Conservation (phyloP, 2,329 filamentous ascomycete genomes). For the Fusarium foetens region DNA sequence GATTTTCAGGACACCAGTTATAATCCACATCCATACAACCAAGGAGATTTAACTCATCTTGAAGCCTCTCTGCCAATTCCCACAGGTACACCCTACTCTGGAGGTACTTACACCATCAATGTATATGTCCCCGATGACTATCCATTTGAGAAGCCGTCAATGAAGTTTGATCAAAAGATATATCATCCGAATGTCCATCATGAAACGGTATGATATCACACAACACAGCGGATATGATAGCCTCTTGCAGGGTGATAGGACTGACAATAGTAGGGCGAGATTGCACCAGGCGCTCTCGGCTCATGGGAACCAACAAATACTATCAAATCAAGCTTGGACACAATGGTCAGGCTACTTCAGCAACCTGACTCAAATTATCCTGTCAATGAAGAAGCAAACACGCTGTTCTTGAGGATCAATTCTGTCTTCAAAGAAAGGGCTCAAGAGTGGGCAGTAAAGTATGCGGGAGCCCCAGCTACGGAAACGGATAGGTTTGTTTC, state of each 20-base stretch:
- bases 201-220: not conserved
- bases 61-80: not conserved
- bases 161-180: not conserved
- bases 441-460: not conserved
- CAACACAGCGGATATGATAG: rapidly evolving
- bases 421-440: not conserved
- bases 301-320: not conserved
- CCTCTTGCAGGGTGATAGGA: rapidly evolving
- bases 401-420: not conserved
- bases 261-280: not conserved
- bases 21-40: not conserved
- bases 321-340: not conserved
- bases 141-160: not conserved
- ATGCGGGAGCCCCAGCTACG: not conserved
- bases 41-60: not conserved
- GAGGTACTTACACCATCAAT: not conserved
- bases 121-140: rapidly evolving
- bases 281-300: not conserved
- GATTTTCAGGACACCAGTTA: not conserved
- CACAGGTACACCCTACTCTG: not conserved
- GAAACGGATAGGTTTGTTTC: not conserved
- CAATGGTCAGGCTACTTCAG: not conserved
- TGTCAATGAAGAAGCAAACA: not conserved
- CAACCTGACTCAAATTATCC: rapidly evolving
- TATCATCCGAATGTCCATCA: not conserved